phyloP scores from a whole-genome alignment of 768 basidiomycete genomes.

The Suillus americanus region DNA sequence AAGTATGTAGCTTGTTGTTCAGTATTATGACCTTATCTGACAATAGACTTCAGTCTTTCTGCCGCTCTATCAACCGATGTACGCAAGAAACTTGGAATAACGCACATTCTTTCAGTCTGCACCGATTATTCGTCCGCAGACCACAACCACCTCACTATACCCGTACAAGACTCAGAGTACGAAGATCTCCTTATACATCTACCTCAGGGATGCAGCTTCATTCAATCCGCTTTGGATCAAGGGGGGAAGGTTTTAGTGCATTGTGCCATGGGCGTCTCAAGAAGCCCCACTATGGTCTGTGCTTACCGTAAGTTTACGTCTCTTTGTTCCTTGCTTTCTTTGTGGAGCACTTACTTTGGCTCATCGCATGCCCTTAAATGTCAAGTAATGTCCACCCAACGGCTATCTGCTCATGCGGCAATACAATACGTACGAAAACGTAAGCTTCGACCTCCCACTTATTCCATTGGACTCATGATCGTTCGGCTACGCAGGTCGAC shows the following conservation, averaged over 20 bases:
- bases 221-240: slow-evolving; percentile 50
- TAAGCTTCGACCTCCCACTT: slow-evolving; percentile 25
- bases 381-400: slow-evolving; percentile 51
- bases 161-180: slow-evolving; percentile 46
- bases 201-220: slow-evolving; percentile 58
- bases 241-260: slow-evolving; percentile 68
- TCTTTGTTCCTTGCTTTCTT: slow-evolving; percentile 2
- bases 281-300: slow-evolving; percentile 61
- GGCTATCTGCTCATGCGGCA: slow-evolving; percentile 43
- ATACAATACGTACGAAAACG: slow-evolving; percentile 49
- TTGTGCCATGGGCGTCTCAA: slow-evolving; percentile 71
- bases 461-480: slow-evolving; percentile 10
- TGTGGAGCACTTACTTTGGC: slow-evolving; percentile 1
- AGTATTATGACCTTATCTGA: slow-evolving; percentile 6
- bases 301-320: slow-evolving; percentile 47
- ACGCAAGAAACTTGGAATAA: slow-evolving; percentile 40
- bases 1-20: slow-evolving; percentile 24
- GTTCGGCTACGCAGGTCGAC: slow-evolving; percentile 31
- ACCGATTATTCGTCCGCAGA: slow-evolving; percentile 48
- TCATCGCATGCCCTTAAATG: background rate
- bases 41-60: slow-evolving; percentile 22
- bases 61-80: slow-evolving; percentile 33
- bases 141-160: slow-evolving; percentile 33
- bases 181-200: slow-evolving; percentile 66
- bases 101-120: slow-evolving; percentile 59